Evolutionary conservation across 1,284 basidiomycete species (phyloP).

Genomic region (Pseudozyma pruni): DNA sequence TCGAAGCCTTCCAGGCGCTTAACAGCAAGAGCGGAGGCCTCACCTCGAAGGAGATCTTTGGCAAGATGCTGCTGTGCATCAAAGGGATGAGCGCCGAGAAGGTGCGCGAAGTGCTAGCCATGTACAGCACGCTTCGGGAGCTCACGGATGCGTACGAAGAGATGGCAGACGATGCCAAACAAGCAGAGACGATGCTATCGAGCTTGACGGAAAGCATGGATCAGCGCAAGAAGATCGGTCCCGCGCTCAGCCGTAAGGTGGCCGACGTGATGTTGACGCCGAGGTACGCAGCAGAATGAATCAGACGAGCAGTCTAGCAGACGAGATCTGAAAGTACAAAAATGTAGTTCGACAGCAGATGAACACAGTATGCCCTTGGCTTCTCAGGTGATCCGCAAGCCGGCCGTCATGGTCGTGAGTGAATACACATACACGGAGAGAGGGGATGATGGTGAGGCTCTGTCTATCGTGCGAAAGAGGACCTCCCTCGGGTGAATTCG

Average conservation of each 20-base stretch:
- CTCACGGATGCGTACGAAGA: constrained; percentile 69
- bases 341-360: no score
- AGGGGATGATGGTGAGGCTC: not conserved
- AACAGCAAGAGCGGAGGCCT: constrained; percentile 71
- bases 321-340: no score
- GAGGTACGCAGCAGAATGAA: constrained; percentile 22
- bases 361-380: no score
- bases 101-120: constrained; percentile 70
- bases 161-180: constrained; percentile 21
- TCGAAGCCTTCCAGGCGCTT: constrained; percentile 70
- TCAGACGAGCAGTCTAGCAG: not conserved
- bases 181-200: constrained; percentile 20
- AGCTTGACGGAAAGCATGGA: constrained; percentile 34
- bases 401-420: no score
- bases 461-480: constrained; percentile 27
- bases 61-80: constrained; percentile 72
- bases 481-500: constrained; percentile 39
- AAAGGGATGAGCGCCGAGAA: constrained; percentile 72
- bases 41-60: constrained; percentile 71
- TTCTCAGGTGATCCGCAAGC: no score
- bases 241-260: constrained; percentile 45
- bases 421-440: no score
- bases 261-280: constrained; percentile 30
- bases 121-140: constrained; percentile 70
- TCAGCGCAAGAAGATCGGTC: constrained; percentile 48